Evolutionary conservation across 2,329 filamentous ascomycete genomes (phyloP), one percentile per base, ranked within the genome.

Genomic region (Hawksworthiomyces lignivorus): DNA sequence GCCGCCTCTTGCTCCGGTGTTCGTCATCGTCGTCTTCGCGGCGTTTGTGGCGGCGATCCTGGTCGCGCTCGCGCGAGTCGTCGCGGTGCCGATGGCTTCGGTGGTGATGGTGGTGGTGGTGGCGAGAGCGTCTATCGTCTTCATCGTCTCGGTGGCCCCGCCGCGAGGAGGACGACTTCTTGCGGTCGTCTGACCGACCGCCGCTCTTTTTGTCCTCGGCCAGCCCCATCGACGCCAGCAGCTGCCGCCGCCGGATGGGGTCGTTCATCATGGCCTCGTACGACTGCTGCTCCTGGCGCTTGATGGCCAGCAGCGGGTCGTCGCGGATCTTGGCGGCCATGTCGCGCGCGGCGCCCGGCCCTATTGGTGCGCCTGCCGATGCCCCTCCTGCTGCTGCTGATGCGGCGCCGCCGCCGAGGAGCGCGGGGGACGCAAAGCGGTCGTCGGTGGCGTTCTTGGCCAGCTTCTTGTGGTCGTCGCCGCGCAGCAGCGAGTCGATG

Each of bases 301-400:
- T 95, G 60, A 98, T 96, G 19, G 89, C 87, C 26, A 97, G 68
- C 54, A 98, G 72, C 0, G 92, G 92, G 58, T 98, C 92, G 50
- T 94, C 85, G 49, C 88, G 74, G 35, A 97, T 81, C 67, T 98
- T 98, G 36, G 79, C 65, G 22, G 87, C 84, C 0, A 82, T 88
- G 60, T 98, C 92, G 49, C 86, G 73, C 14, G 80, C 70, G 4
- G 77, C 84, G 52, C 80, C 79, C 47, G 82, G 77, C 38, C 80
- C 53, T 0, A 26, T 6, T 29, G 26, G 9, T 11, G 33, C 9
- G 8, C 17, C 30, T 4, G 31, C 14, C 4, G 26, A 7, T 18
- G 22, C 29, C 3, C 22, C 5, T 14, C 14, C 12, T 2, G 24
- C 3, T 7, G 7, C n/a, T 14, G 22, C 15, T 4, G 11, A 29